Evolutionary conservation across 2,329 filamentous ascomycete genomes (phyloP).

Genomic region (Aplosporella prunicola): DNA sequence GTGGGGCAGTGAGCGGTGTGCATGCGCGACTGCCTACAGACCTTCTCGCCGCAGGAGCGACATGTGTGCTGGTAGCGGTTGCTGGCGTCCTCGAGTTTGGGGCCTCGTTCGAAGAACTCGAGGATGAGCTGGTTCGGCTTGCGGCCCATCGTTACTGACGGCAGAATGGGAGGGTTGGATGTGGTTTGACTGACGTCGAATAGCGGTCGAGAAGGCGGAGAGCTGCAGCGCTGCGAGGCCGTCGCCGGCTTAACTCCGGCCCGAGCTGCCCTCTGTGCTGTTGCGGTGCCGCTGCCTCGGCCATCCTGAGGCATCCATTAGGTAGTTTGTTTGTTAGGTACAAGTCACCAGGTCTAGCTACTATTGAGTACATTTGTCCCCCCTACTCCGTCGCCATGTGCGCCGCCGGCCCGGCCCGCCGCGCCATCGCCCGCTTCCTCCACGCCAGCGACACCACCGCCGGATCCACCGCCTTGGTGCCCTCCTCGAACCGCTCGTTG

Average conservation of each 20-base stretch:
- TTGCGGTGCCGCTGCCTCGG: not conserved
- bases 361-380: not conserved
- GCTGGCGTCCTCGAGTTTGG: constrained; percentile 79
- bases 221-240: not conserved
- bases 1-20: not conserved
- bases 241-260: not conserved
- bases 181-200: not conserved
- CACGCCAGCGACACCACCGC: constrained; percentile 6
- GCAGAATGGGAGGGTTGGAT: not conserved
- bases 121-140: constrained; percentile 77
- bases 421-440: constrained; percentile 5
- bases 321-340: too few species aligned
- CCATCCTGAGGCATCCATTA: too few species aligned
- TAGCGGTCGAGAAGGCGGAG: constrained; percentile 1
- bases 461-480: constrained; percentile 9
- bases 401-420: constrained; percentile 4
- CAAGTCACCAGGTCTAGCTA: too few species aligned
- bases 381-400: constrained; percentile 6
- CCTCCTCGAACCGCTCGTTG: constrained; percentile 51
- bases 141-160: constrained; percentile 54
- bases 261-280: not conserved
- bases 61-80: constrained; percentile 90
- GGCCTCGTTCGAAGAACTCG: constrained; percentile 79
- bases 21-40: constrained; percentile 12
- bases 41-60: constrained; percentile 73